Base-by-base conservation (phyloP, 2,329 filamentous ascomycete species). In the Ceratocystis alfenasii region DNA sequence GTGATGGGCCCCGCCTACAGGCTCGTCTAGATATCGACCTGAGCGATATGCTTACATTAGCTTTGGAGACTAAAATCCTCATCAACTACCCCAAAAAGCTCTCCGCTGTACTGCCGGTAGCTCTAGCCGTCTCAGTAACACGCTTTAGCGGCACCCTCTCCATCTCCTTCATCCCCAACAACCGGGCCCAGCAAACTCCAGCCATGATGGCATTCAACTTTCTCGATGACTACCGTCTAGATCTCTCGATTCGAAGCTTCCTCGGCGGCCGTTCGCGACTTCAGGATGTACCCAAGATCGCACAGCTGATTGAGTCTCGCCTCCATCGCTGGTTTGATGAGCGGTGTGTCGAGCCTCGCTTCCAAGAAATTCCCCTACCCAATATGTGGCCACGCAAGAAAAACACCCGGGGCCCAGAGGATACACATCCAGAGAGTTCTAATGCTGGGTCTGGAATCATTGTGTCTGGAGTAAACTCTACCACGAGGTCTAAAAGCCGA, bases 161-260 rank as follows among this genome's bases (percentile, higher is more conserved):
- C 57, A 88, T 97, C 57, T 95, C 90, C 0, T 95, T 97, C 73
- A 90, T 95, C 67, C 94, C 94, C 0, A 83, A 84, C 71, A 87
- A 85, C 70, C 81, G 84, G 0, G 81, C 82, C 12, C 83, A 86
- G 70, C 81, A 84, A 28, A 88, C 85, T 2, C 88, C 88, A 3
- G 96, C 94, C 2, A 95, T 91, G 73, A 87, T 99, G 74, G 90
- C 90, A 0, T 97, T 99, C 75, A 95, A 90, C 66, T 99, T 99
- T 73, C 81, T 93, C 44, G 89, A 93, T 73, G 89, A 94, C 76
- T 95, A 95, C 76, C 81, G 89, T 30, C 80, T 95, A 22, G 90
- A 94, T 74, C 87, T 95, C 69, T 90, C 87, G 2, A 88, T 93
- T 33, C 83, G 88, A 68, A 91, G 88, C 64, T 80, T 94, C 15